Conservation (phyloP, 2,329 filamentous ascomycete species). For the Chalaropsis thielavioides region DNA sequence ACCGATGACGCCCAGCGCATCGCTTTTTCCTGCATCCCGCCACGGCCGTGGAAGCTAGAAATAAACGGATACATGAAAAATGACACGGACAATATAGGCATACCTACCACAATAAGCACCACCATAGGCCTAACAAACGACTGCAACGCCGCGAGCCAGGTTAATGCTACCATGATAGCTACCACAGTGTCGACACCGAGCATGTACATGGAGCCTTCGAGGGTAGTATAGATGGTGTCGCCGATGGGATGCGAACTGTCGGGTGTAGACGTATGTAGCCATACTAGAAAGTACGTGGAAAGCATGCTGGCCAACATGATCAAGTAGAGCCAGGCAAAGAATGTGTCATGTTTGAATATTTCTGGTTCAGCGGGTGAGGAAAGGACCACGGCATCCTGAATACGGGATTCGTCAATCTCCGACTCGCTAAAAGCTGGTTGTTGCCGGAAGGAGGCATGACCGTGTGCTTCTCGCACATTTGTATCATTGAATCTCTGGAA, state of each 20-base stretch:
- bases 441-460: slow-evolving; percentile 22
- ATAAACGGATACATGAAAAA: slow-evolving; percentile 87
- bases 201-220: slow-evolving; percentile 76
- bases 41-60: slow-evolving; percentile 70
- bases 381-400: slow-evolving; percentile 13
- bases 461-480: background rate
- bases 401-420: slow-evolving; percentile 31
- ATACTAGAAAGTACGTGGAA: slow-evolving; percentile 77
- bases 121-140: slow-evolving; percentile 82
- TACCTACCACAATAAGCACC: slow-evolving; percentile 63
- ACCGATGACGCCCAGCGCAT: slow-evolving; percentile 80
- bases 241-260: slow-evolving; percentile 55
- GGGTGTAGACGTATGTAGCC: slow-evolving; percentile 69
- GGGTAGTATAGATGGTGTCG: slow-evolving; percentile 84
- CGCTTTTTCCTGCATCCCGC: slow-evolving; percentile 73
- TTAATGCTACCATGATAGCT: slow-evolving; percentile 70
- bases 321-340: slow-evolving; percentile 82
- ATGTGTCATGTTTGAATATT: slow-evolving; percentile 69
- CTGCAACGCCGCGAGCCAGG: slow-evolving; percentile 79
- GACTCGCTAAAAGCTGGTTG: slow-evolving; percentile 32
- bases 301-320: slow-evolving; percentile 73
- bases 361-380: slow-evolving; percentile 37
- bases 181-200: slow-evolving; percentile 83
- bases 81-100: slow-evolving; percentile 72
- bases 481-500: slow-evolving; percentile 41